A percentile compares a stretch with the other conserved stretches of the same genome.
Evolutionary conservation across 106 monocot species (phyloP).

Genomic region (Xerophyta viscosa): DNA sequence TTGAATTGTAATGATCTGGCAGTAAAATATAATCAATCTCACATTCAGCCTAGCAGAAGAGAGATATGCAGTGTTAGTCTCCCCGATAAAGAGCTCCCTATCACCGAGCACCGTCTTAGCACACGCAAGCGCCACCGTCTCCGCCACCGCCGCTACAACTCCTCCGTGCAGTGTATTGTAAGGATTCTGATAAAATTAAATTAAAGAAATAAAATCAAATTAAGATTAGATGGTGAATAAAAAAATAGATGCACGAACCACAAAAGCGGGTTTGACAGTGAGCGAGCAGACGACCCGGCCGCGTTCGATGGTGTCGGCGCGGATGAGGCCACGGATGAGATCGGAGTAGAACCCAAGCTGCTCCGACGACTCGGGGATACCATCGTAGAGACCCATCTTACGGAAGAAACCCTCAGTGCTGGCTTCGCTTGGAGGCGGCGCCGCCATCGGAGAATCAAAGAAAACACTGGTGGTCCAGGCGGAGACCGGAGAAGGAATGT

Average conservation of each 20-base stretch:
- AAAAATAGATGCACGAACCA: slow-evolving; percentile 15
- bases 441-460: no score
- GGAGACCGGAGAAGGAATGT: no score
- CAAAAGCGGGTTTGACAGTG: slow-evolving; percentile 31
- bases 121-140: slow-evolving; percentile 58
- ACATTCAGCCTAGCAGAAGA: slow-evolving; percentile 49
- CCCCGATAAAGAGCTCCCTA: slow-evolving; percentile 73
- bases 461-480: no score
- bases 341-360: slow-evolving; percentile 24
- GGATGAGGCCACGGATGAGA: slow-evolving; percentile 34
- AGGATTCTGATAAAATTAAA: slow-evolving; percentile 20
- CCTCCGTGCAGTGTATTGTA: slow-evolving; percentile 83
- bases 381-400: slow-evolving; percentile 18
- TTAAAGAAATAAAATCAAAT: not conserved
- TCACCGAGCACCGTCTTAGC: slow-evolving; percentile 52
- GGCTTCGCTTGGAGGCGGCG: not conserved
- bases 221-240: not conserved
- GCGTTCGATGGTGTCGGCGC: slow-evolving; percentile 27
- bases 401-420: not conserved
- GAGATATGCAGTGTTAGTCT: slow-evolving; percentile 50
- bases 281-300: slow-evolving; percentile 48
- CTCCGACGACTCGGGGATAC: slow-evolving; percentile 5
- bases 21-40: slow-evolving; percentile 6
- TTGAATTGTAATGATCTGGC: no score
- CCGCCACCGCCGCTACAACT: slow-evolving; percentile 40